Conservation (phyloP, 495 filamentous ascomycete genomes). For the Xylaria longipes region DNA sequence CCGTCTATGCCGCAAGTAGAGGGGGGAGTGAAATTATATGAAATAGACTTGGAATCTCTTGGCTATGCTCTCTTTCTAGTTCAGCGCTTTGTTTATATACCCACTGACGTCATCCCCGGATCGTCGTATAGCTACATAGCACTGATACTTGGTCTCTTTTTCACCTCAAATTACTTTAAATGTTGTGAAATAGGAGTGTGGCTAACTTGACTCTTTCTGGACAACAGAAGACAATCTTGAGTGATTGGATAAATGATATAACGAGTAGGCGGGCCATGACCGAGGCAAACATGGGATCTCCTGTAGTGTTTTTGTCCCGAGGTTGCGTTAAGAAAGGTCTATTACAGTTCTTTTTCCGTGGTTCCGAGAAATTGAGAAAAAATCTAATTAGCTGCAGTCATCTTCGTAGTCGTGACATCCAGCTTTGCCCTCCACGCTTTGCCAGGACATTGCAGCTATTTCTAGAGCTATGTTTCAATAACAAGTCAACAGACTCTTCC, state of each 20-base stretch:
- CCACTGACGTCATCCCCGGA: background rate
- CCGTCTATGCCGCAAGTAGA: constrained; percentile 18
- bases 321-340: background rate
- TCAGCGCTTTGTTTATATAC: background rate
- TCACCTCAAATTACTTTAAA: background rate
- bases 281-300: background rate
- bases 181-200: background rate
- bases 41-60: background rate
- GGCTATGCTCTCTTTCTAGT: background rate
- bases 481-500: background rate
- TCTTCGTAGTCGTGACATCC: too few species aligned
- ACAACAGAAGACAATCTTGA: background rate
- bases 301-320: background rate
- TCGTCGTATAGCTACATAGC: background rate
- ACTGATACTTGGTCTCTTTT: background rate
- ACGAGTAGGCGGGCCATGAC: background rate
- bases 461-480: background rate
- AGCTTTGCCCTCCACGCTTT: background rate
- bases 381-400: background rate
- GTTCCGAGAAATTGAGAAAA: background rate
- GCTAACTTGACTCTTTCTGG: background rate
- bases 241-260: background rate
- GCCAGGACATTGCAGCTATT: background rate
- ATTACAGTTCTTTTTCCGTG: background rate
- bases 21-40: background rate